Percentiles rank a stretch among this genome's conserved stretches.
These are phyloP conservation scores for Phytophthora quininea DNA, from an alignment of 352 stramenopile species.

Conservation along the genomic window DNA sequence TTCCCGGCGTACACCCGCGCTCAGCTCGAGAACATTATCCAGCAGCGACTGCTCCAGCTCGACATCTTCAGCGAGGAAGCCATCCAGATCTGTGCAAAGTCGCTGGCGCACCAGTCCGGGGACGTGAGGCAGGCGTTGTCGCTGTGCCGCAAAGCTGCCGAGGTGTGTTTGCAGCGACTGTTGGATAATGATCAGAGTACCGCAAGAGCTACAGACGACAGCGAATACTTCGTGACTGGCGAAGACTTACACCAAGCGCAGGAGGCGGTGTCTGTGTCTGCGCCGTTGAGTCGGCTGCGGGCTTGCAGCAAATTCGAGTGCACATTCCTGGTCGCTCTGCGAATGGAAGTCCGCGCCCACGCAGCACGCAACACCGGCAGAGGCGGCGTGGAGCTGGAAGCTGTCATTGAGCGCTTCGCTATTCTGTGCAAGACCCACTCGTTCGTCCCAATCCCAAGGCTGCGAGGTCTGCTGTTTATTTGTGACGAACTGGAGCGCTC, in stretches of 20 bases:
- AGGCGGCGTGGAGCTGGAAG: conserved; percentile 58
- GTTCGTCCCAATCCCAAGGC: conserved; percentile 56
- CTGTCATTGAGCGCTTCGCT: conserved; percentile 62
- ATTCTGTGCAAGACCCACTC: conserved; percentile 76
- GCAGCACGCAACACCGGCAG: conserved; percentile 28
- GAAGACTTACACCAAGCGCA: conserved; percentile 66
- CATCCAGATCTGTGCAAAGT: conserved; percentile 72
- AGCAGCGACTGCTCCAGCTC: conserved; percentile 60
- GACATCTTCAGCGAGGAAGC: conserved; percentile 66
- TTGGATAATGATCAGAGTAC: not conserved
- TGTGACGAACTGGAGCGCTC: conserved; percentile 72
- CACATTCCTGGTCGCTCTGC: conserved; percentile 68
- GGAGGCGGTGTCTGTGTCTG: conserved; percentile 55
- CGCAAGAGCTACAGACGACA: not conserved
- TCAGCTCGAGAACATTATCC: conserved; percentile 72
- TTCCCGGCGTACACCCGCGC: conserved; percentile 67
- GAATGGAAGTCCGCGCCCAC: conserved; percentile 60
- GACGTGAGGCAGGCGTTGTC: conserved; percentile 71
- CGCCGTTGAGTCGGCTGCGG: conserved; percentile 55
- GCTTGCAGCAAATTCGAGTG: conserved; percentile 78
- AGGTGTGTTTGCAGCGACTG: conserved; percentile 60
- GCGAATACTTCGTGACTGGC: conserved; percentile 45
- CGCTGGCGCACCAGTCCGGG: conserved; percentile 67
- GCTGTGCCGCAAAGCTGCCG: conserved; percentile 67
- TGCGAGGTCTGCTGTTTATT: conserved; percentile 59